Conservation (phyloP, 202 grass and related monocot species). For the Schoenoplectus triqueter region DNA sequence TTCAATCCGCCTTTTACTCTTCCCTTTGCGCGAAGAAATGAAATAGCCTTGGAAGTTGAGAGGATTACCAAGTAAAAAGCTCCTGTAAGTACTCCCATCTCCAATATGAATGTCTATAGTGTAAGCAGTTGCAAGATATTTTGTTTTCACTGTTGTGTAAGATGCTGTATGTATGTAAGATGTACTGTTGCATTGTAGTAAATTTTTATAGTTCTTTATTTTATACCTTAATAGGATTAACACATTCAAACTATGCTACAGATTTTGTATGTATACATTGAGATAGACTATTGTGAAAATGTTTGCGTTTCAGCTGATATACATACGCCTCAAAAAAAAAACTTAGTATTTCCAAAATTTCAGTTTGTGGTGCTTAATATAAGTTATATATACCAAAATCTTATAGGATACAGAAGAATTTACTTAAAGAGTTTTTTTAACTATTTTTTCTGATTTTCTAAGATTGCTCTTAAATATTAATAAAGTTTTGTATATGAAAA, state of each 20-base stretch:
- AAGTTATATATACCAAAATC: too few species aligned
- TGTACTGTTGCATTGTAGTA: conserved; percentile 7
- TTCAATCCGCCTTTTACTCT: conserved; percentile 95
- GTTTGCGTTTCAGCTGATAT: too few species aligned
- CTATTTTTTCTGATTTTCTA: too few species aligned
- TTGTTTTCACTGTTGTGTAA: conserved; percentile 16
- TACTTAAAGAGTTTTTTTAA: too few species aligned
- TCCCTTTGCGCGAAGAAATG: conserved; percentile 83
- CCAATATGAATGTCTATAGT: conserved; percentile 11
- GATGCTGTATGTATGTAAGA: conserved; percentile 30
- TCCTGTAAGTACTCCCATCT: conserved; percentile 19
- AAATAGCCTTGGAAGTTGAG: conserved; percentile 88
- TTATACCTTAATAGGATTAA: not conserved
- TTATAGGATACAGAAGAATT: too few species aligned
- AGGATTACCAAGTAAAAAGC: conserved; percentile 42
- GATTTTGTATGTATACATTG: not conserved
- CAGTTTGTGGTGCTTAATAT: too few species aligned
- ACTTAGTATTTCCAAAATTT: too few species aligned
- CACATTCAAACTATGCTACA: not conserved
- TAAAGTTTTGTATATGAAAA: too few species aligned
- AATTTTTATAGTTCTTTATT: not conserved
- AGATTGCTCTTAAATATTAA: too few species aligned
- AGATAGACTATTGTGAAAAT: too few species aligned
- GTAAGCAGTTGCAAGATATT: not conserved
- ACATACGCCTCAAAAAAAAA: too few species aligned